Base-by-base conservation (phyloP, 805 yeast species). In the Saccharomycopsis javanensis region DNA sequence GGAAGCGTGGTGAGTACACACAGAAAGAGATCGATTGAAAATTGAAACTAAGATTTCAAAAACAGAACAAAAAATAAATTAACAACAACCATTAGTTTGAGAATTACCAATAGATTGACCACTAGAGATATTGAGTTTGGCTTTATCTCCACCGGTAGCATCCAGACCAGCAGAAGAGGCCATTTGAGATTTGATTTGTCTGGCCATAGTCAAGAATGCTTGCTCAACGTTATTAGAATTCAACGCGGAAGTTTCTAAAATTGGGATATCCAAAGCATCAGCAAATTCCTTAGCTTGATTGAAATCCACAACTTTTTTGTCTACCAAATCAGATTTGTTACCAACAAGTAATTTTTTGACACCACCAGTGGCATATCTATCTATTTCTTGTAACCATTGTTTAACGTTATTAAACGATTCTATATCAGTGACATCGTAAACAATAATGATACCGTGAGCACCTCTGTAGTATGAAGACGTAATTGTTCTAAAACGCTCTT, bases 311-410 rank as follows among this genome's bases (percentile, higher is more conserved):
- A 89, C 91, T 76, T 91, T 88, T 78, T 91, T 89, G 69, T 90
- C 97, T 54, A 86, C 79, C 71, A 94, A 78, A 74, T 92, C 99
- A 59, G 96, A 90, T 77, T 92, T 92, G 77, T 92, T 92, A 66
- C 99, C 99, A 54, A 92, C 98, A 64, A 92, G 79, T 69, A 92
- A 78, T 76, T 92, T 92, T 85, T 88, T 86, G 51, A 92, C 98
- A 46, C 97, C 97, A 61, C 96, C 95, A 18, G 97, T 92, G 55
- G 98, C 99, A 73, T 91, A 92, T 68, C 98, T 85, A 75, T 92
- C 99, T 68, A 92, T 94, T 73, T 92, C 99, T 75, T 91, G 97
- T 72, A 92, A 79, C 99, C 99, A 92, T 75, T 90, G 96, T 75
- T 90, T 91, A 66, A 92, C 97, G 71, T 94, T 90, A 74, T 89